phyloP scores from a whole-genome alignment of 108 stramenopile genomes.

The Nitzschia sp. region DNA sequence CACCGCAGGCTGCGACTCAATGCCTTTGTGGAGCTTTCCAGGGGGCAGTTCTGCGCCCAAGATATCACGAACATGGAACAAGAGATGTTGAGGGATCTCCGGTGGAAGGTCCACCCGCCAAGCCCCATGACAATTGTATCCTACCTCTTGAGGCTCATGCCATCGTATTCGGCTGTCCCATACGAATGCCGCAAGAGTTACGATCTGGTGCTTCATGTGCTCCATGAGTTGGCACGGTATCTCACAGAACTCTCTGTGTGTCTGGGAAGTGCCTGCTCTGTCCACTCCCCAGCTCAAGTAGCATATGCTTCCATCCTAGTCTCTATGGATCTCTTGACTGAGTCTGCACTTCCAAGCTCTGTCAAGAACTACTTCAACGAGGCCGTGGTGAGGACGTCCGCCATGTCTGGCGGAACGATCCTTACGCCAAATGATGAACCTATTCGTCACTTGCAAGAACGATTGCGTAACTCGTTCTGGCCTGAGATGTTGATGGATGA shows the following conservation, averaged over 20 bases:
- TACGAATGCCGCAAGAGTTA: conserved; percentile 26
- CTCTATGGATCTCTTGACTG: conserved; percentile 63
- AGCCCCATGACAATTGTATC: conserved; percentile 55
- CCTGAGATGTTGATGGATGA: conserved; percentile 60
- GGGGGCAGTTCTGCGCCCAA: conserved; percentile 65
- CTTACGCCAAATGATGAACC: conserved; percentile 17
- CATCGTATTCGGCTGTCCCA: conserved; percentile 11
- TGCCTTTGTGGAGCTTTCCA: conserved; percentile 69
- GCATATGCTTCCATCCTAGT: conserved; percentile 70
- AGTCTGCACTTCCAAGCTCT: conserved; percentile 27
- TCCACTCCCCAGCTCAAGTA: conserved; percentile 60
- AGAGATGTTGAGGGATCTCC: conserved; percentile 51
- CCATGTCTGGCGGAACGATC: conserved; percentile 17
- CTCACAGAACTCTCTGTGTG: conserved; percentile 75
- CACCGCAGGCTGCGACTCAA: conserved; percentile 36
- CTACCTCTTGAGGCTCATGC: conserved; percentile 44
- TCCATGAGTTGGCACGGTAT: conserved; percentile 66
- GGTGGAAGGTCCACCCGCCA: conserved; percentile 71
- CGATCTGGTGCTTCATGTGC: conserved; percentile 53
- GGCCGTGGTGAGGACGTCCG: conserved; percentile 15
- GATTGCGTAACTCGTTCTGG: conserved; percentile 38
- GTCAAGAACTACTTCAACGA: conserved; percentile 33
- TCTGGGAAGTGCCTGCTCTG: conserved; percentile 45
- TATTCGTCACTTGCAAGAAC: conserved; percentile 28
- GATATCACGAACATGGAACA: conserved; percentile 70